Conservation (phyloP, 2,329 filamentous ascomycete genomes). For the Dissoconium aciculare region DNA sequence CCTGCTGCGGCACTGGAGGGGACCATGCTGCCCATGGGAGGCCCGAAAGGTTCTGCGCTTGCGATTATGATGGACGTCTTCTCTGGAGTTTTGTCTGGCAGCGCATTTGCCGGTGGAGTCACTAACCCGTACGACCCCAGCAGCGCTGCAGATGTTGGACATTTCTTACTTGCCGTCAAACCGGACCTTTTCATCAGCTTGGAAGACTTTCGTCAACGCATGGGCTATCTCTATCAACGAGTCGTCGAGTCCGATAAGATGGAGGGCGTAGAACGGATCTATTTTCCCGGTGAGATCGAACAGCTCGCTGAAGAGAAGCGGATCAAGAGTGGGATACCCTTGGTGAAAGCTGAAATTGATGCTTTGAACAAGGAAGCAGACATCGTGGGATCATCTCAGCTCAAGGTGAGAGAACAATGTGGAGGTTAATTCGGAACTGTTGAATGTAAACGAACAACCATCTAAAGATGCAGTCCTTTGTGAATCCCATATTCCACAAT, state of each 20-base stretch:
- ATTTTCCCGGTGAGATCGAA: slow-evolving; percentile 44
- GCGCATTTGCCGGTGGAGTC: slow-evolving; percentile 64
- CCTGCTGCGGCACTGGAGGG: slow-evolving; percentile 55
- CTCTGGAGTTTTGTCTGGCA: slow-evolving; percentile 61
- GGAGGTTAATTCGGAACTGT: too few species aligned
- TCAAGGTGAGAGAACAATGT: too few species aligned
- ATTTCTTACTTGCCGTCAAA: slow-evolving; percentile 25
- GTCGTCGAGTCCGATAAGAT: slow-evolving; percentile 39
- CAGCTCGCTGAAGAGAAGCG: slow-evolving; percentile 33
- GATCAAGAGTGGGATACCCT: slow-evolving; percentile 33
- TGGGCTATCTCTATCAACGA: slow-evolving; percentile 44
- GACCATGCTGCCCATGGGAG: slow-evolving; percentile 76
- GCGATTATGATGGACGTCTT: slow-evolving; percentile 76
- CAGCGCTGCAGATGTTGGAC: slow-evolving; percentile 31
- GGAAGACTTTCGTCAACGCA: slow-evolving; percentile 27
- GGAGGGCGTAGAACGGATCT: slow-evolving; percentile 40
- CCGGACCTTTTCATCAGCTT: slow-evolving; percentile 24
- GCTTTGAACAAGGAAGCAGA: slow-evolving; percentile 37
- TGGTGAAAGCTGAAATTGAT: slow-evolving; percentile 33
- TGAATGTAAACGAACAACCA: too few species aligned
- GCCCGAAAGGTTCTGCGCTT: slow-evolving; percentile 64
- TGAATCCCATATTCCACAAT: too few species aligned
- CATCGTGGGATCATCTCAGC: slow-evolving; percentile 23
- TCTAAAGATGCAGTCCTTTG: too few species aligned
- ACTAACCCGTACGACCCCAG: slow-evolving; percentile 55